Percentiles rank a stretch among this genome's conserved stretches.
These are phyloP conservation scores for Zelopaecilomyces penicillatus DNA, from an alignment of 2,329 filamentous ascomycete species.

Conservation along the genomic window DNA sequence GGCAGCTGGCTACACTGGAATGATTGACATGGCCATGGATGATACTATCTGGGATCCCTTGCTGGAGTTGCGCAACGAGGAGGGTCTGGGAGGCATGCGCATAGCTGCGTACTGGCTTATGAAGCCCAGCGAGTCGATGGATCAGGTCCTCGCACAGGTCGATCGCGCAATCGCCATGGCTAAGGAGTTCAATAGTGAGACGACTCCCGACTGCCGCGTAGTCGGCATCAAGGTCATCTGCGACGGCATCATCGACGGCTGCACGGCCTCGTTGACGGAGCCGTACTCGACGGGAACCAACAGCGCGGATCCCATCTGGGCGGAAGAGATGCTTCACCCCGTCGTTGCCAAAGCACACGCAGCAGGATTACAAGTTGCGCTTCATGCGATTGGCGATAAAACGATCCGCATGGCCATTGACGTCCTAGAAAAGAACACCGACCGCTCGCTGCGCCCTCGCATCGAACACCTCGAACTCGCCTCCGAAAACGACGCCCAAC, in stretches of 20 bases:
- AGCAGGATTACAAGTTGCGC: conserved; percentile 49
- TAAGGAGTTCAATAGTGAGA: conserved; percentile 23
- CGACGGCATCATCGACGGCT: conserved; percentile 57
- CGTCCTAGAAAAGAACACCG: conserved; percentile 36
- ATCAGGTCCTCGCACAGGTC: conserved; percentile 37
- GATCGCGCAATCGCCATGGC: conserved; percentile 39
- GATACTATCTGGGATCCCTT: conserved; percentile 46
- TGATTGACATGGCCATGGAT: conserved; percentile 55
- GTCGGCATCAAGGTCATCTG: conserved; percentile 58
- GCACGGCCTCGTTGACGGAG: conserved; percentile 51
- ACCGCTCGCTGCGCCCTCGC: conserved; percentile 44
- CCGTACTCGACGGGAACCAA: conserved; percentile 44
- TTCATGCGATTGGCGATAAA: conserved; percentile 58
- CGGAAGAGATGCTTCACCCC: conserved; percentile 38
- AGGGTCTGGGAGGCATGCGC: conserved; percentile 28
- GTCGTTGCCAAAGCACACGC: conserved; percentile 46
- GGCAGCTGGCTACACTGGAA: conserved; percentile 44
- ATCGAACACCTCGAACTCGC: conserved; percentile 59
- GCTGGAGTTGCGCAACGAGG: conserved; percentile 32
- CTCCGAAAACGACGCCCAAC: conserved; percentile 42
- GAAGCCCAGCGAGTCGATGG: conserved; percentile 34
- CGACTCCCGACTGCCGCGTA: conserved; percentile 35
- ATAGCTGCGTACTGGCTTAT: conserved; percentile 51
- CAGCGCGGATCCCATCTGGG: conserved; percentile 46
- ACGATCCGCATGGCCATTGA: conserved; percentile 51